A percentile compares a stretch with the other conserved stretches of the same genome.
Conservation (phyloP, 495 filamentous ascomycete genomes). For the Trypethelium eluteriae region DNA sequence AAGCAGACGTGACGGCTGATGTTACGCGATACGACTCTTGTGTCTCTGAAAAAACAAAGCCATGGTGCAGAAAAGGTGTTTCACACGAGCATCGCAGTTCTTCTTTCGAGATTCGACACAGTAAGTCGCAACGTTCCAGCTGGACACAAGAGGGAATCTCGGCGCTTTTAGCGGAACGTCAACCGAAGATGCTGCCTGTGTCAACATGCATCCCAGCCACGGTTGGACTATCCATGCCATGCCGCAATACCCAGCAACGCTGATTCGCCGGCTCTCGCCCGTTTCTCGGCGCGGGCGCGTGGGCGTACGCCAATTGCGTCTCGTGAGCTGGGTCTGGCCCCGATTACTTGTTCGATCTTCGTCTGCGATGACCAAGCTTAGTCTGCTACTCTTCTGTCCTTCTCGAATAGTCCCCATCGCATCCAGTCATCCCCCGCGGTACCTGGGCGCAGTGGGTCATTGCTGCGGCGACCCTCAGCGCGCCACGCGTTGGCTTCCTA, state of each 20-base stretch:
- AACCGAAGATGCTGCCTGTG: conserved; percentile 3
- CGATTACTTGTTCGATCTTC: background rate
- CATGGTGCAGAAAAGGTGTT: background rate
- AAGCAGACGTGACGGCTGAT: background rate
- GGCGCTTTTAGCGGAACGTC: conserved; percentile 5
- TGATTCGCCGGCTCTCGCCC: background rate
- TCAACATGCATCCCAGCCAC: background rate
- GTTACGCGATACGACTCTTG: background rate
- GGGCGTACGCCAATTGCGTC: conserved; percentile 2
- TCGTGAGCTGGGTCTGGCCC: background rate
- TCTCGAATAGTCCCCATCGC: background rate
- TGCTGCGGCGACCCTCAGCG: background rate
- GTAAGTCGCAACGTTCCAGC: background rate
- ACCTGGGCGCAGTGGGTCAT: background rate
- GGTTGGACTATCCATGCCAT: background rate
- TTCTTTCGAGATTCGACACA: background rate
- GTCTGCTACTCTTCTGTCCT: too few species aligned
- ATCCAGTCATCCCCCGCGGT: background rate
- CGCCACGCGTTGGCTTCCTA: background rate
- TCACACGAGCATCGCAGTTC: background rate
- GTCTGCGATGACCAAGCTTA: background rate
- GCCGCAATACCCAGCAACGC: background rate
- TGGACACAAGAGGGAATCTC: background rate
- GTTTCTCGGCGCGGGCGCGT: background rate
- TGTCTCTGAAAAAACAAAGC: background rate